Conservation (phyloP, 2,329 filamentous ascomycete genomes). For the Pyrenochaeta sp. region DNA sequence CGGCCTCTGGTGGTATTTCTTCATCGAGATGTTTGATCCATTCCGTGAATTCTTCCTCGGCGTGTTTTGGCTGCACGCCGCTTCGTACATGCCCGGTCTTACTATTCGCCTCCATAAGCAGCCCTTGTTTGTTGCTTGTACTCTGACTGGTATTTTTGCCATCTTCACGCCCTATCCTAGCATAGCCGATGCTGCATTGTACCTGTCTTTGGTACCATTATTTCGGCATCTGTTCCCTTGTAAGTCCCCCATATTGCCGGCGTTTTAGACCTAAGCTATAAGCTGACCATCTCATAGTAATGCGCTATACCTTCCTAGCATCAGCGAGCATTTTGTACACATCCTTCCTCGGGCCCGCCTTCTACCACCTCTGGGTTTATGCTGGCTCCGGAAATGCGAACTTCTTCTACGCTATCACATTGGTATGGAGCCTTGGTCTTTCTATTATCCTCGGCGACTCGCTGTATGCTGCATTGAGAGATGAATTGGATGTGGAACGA, state of each 20-base stretch:
- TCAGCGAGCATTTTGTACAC: slow-evolving; percentile 86
- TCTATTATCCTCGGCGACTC: slow-evolving; percentile 87
- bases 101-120: slow-evolving; percentile 84
- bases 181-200: slow-evolving; percentile 87
- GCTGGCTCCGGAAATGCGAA: slow-evolving; percentile 98
- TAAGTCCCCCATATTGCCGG: slow-evolving; percentile 53
- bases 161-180: slow-evolving; percentile 98
- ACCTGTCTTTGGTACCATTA: slow-evolving; percentile 81
- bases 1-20: slow-evolving; percentile 99
- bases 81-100: slow-evolving; percentile 86
- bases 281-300: slow-evolving; percentile 62
- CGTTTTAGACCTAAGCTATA: background rate
- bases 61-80: slow-evolving; percentile 96
- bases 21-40: slow-evolving; percentile 99
- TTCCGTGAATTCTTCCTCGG: slow-evolving; percentile 97
- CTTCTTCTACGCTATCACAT: slow-evolving; percentile 98
- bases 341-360: slow-evolving; percentile 87
- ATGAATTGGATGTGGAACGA: slow-evolving; percentile 92
- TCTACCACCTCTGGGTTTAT: slow-evolving; percentile 98
- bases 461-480: slow-evolving; percentile 85
- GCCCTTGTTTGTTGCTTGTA: slow-evolving; percentile 83
- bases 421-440: slow-evolving; percentile 95
- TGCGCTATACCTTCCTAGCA: slow-evolving; percentile 91
- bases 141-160: slow-evolving; percentile 87
- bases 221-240: slow-evolving; percentile 90